phyloP scores from a whole-genome alignment of 768 basidiomycete species.

The Leucocoprinus birnbaumii region DNA sequence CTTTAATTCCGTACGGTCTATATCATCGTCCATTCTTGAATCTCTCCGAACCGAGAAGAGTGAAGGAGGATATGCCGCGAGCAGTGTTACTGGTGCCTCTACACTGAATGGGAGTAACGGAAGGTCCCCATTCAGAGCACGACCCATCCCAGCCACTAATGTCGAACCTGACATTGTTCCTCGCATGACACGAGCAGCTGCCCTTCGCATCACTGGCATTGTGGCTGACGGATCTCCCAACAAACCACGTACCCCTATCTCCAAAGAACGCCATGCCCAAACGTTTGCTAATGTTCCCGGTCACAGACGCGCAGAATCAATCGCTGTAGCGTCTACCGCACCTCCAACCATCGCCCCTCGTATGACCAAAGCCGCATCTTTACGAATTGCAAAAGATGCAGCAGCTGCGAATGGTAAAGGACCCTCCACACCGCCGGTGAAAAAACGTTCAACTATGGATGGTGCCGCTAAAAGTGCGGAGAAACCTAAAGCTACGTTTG shows the following conservation, averaged over 20 bases:
- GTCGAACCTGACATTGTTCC: conserved; percentile 68
- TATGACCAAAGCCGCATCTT: conserved; percentile 72
- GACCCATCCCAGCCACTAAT: conserved; percentile 61
- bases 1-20: conserved; percentile 37
- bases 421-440: conserved; percentile 26
- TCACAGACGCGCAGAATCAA: conserved; percentile 69
- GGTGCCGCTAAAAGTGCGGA: conserved; percentile 18
- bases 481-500: conserved; percentile 51
- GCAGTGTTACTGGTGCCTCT: conserved; percentile 40
- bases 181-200: conserved; percentile 72
- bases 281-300: conserved; percentile 81
- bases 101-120: conserved; percentile 41
- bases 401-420: conserved; percentile 16
- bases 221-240: conserved; percentile 37
- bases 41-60: conserved; percentile 36
- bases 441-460: conserved; percentile 31
- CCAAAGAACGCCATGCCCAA: conserved; percentile 58
- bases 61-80: conserved; percentile 39
- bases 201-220: conserved; percentile 60
- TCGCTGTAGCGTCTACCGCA: conserved; percentile 71
- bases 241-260: conserved; percentile 47
- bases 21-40: conserved; percentile 43
- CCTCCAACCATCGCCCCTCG: conserved; percentile 70
- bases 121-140: conserved; percentile 60
- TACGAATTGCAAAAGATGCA: conserved; percentile 54